Evolutionary conservation across 805 yeast genomes (phyloP), one percentile per base, ranked within the genome.

Genomic region (Torulaspora microellipsoides): DNA sequence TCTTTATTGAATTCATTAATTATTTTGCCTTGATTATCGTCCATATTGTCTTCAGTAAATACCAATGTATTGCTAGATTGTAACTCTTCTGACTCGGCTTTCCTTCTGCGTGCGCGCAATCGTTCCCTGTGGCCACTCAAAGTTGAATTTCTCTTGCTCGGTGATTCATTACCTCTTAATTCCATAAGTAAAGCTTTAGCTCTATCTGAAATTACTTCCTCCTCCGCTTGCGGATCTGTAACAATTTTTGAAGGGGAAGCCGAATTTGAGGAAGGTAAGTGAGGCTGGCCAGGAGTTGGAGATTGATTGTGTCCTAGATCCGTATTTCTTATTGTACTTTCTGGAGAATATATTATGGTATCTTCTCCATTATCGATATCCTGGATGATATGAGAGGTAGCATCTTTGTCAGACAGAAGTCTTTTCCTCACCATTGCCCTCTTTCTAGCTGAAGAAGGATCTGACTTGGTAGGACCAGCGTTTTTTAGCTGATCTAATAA

Each of bases 401-500:
- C 37, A 3, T 56, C 59, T 27, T 51, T 51, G 15, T 59, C 65
- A 11, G 43, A 42, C 9, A 73, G 54, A 53, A 80, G 62, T 40
- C 81, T 82, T 57, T 75, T 80, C 51, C 89, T 77, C 44, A 87
- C 83, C 53, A 81, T 70, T 1, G 91, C 95, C 42, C 93, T 72
- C 55, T 87, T 79, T 55, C 95, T 72, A 0, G 95, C 95, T 3
- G 88, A 77, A 2, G 86, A 70, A 1, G 93, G 78, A 49, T 89
- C 93, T 5, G 86, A 80, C 48, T 80, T 79, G 4, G 80, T 67
- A 9, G 93, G 85, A 1, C 91, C 95, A 0, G 93, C 86, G 13
- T 90, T 89, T 58, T 89, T 83, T 57, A 93, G 75, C 58, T 85
- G 87, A 61, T 89, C 95, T 45, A 93, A 72, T 38, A 93, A 70